These are phyloP conservation scores for Paracamarosporium sp. DNA, from an alignment of 2,329 filamentous ascomycete genomes.

Conservation along the genomic window DNA sequence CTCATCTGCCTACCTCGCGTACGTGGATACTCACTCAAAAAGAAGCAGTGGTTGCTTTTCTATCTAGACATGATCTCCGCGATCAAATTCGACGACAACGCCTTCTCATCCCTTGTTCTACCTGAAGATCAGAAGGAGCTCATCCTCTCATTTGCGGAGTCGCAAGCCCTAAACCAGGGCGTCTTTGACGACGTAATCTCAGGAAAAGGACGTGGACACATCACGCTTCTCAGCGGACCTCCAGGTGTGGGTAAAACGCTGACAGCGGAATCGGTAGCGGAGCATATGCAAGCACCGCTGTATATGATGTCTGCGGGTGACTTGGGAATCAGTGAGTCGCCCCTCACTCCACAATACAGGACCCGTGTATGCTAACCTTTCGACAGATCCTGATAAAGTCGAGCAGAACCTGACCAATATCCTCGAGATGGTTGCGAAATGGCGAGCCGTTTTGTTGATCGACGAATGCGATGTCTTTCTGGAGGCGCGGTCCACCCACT, in stretches of 20 bases:
- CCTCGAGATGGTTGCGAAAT: constrained; percentile 57
- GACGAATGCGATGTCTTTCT: constrained; percentile 69
- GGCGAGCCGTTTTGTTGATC: constrained; percentile 60
- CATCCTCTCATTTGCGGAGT: constrained; percentile 80
- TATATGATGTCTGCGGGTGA: constrained; percentile 81
- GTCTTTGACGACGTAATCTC: constrained; percentile 73
- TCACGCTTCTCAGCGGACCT: constrained; percentile 80
- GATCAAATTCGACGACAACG: constrained; percentile 81
- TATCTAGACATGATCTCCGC: constrained; percentile 77
- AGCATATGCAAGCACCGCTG: constrained; percentile 79
- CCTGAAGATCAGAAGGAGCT: constrained; percentile 66
- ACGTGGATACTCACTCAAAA: constrained; percentile 82
- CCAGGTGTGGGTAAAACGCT: constrained; percentile 88
- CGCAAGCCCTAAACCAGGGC: constrained; percentile 77
- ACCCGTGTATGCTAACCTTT: background rate
- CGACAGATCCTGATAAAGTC: constrained; percentile 42
- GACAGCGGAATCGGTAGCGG: constrained; percentile 84
- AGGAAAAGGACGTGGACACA: constrained; percentile 85
- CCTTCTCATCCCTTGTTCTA: constrained; percentile 81
- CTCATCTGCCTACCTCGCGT: constrained; percentile 82
- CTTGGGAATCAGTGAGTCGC: constrained; percentile 49
- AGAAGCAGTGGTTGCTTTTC: constrained; percentile 90
- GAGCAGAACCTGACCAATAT: constrained; percentile 56
- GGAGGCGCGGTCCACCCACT: constrained; percentile 53
- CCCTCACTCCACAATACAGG: background rate